A percentile compares a stretch with the other conserved stretches of the same genome.
Evolutionary conservation across 2,329 filamentous ascomycete species (phyloP).

Genomic region (Fusarium cyanostomum): DNA sequence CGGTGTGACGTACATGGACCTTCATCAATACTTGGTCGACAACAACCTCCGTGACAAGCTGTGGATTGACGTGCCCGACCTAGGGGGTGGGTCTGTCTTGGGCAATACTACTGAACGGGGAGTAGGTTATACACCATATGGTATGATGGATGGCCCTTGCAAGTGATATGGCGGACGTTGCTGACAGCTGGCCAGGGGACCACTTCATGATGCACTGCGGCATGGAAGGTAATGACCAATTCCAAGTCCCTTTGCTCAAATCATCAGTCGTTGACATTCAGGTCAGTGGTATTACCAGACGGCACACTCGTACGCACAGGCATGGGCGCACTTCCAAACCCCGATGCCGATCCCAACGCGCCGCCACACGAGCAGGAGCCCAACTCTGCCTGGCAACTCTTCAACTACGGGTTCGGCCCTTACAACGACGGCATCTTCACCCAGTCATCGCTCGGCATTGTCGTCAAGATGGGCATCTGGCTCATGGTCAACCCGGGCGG

Average conservation of each 20-base stretch:
- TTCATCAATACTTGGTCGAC: conserved; percentile 27
- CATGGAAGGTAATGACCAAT: conserved; percentile 21
- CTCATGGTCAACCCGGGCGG: conserved; percentile 31
- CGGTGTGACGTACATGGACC: conserved; percentile 24
- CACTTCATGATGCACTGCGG: conserved; percentile 36
- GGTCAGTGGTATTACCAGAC: conserved; percentile 15
- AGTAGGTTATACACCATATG: conserved; percentile 34
- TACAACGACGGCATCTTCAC: conserved; percentile 32
- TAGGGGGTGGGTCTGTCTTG: conserved; percentile 28
- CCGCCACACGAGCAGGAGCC: conserved; percentile 28
- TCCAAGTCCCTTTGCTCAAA: background rate
- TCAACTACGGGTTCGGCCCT: conserved; percentile 30
- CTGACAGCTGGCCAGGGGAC: background rate
- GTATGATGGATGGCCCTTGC: background rate
- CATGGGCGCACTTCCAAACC: conserved; percentile 33
- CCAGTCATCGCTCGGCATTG: conserved; percentile 28
- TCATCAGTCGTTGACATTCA: background rate
- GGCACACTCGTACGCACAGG: conserved; percentile 27
- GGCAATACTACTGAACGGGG: conserved; percentile 30
- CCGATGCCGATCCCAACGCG: conserved; percentile 18
- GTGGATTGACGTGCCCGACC: conserved; percentile 33
- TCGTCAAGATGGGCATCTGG: conserved; percentile 33
- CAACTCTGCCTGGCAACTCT: conserved; percentile 28
- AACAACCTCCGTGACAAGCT: conserved; percentile 25
- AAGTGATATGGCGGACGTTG: accelerated